Conservation (phyloP, 2,329 filamentous ascomycete species). For the Cercospora janseana region DNA sequence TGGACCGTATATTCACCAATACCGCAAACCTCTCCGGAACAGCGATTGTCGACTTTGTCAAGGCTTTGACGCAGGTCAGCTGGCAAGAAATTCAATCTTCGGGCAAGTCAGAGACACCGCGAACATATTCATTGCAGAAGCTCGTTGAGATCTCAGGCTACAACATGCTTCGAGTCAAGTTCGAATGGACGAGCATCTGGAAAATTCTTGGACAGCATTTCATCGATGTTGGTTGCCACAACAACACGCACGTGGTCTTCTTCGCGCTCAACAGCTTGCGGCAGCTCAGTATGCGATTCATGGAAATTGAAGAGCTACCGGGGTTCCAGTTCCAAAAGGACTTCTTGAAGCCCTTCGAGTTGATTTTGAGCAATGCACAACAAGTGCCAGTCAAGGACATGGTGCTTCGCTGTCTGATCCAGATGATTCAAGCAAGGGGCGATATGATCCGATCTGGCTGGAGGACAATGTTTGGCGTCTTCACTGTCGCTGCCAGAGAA, state of each 20-base stretch:
- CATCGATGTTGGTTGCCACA: conserved; percentile 94
- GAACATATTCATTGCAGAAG: conserved; percentile 96
- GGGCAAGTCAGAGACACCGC: conserved; percentile 88
- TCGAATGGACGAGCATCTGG: conserved; percentile 99
- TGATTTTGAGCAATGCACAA: conserved; percentile 90
- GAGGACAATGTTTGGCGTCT: conserved; percentile 99
- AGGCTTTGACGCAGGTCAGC: conserved; percentile 88
- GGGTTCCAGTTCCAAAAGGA: conserved; percentile 99
- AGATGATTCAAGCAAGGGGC: conserved; percentile 97
- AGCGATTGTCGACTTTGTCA: conserved; percentile 92
- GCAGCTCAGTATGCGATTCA: conserved; percentile 96
- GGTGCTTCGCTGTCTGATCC: conserved; percentile 90
- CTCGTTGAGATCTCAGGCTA: conserved; percentile 99
- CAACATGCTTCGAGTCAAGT: conserved; percentile 98
- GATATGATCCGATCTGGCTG: conserved; percentile 97
- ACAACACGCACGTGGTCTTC: conserved; percentile 94
- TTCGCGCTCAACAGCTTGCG: conserved; percentile 94
- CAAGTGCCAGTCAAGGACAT: conserved; percentile 95
- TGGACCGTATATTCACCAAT: conserved; percentile 95
- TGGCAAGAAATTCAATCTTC: conserved; percentile 99
- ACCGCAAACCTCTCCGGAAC: conserved; percentile 90
- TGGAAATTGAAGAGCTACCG: conserved; percentile 95
- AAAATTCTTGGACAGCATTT: conserved; percentile 97
- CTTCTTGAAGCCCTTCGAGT: conserved; percentile 96
- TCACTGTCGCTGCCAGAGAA: conserved; percentile 90